Evolutionary conservation across 2,329 filamentous ascomycete species (phyloP).

Genomic region (Fusarium pseudocircinatum): DNA sequence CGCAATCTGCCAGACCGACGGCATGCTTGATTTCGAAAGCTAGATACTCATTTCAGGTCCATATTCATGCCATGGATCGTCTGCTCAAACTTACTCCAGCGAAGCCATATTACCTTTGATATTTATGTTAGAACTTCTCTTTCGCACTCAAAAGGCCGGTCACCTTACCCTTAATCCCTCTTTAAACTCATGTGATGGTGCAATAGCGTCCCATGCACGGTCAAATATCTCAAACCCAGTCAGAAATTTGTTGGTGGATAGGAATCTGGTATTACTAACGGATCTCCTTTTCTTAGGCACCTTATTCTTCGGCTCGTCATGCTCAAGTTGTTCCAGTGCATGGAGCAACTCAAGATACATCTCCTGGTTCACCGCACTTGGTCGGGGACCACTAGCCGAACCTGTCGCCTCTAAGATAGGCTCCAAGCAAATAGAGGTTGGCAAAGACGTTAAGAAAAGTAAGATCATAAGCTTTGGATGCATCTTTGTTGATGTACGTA

Average conservation of each 20-base stretch:
- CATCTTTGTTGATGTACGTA: not conserved
- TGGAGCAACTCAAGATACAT: not conserved
- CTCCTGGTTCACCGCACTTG: not conserved
- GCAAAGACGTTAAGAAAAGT: not conserved
- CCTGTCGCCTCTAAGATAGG: not conserved
- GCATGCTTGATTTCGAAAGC: not conserved
- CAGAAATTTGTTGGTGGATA: rapidly evolving
- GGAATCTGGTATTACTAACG: not conserved
- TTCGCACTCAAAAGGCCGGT: rapidly evolving
- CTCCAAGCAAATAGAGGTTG: not conserved
- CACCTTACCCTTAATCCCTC: not conserved
- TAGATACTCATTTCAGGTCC: rapidly evolving
- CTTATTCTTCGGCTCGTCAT: not conserved
- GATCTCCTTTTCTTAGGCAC: not conserved
- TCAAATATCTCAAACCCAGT: not conserved
- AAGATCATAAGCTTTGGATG: not conserved
- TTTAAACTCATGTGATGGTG: not conserved
- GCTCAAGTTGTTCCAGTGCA: not conserved
- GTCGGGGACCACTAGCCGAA: not conserved
- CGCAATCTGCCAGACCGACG: not conserved
- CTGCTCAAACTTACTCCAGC: not conserved
- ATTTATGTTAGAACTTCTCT: rapidly evolving
- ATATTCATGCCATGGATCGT: rapidly evolving
- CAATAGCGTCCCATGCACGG: not conserved
- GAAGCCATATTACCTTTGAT: not conserved